Percentiles rank a stretch among this genome's conserved stretches.
Evolutionary conservation across 495 filamentous ascomycete species (phyloP).

Genomic region (Hyaloscypha bicolor): DNA sequence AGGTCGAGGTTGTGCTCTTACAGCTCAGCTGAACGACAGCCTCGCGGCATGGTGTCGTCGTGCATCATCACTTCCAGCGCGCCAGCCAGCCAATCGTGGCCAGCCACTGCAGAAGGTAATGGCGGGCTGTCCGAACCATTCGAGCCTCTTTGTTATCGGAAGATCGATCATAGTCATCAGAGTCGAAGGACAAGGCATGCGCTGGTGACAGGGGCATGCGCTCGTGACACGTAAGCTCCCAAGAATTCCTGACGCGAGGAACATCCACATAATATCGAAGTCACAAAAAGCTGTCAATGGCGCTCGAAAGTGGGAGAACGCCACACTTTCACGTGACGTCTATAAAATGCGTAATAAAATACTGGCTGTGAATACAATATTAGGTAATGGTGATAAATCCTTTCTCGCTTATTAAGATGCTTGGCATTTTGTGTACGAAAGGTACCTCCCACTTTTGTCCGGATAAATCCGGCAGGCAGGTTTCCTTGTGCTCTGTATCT

Average conservation of each 20-base stretch:
- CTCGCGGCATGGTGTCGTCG: neutral
- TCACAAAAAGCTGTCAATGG: conserved; percentile 3
- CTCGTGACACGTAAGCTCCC: neutral
- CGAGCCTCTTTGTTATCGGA: neutral
- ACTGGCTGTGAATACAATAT: too few species aligned
- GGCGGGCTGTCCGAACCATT: neutral
- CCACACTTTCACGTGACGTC: too few species aligned
- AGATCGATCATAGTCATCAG: neutral
- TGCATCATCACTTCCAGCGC: neutral
- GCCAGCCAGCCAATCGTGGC: neutral
- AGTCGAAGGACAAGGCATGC: neutral
- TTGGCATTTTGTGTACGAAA: too few species aligned
- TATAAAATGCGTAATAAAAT: too few species aligned
- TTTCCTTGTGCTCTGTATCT: too few species aligned
- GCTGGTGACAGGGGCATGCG: neutral
- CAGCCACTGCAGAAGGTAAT: neutral
- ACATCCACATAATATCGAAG: neutral
- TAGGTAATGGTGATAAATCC: too few species aligned
- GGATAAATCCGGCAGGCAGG: too few species aligned
- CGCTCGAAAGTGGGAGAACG: neutral
- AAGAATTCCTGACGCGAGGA: neutral
- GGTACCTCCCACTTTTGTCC: too few species aligned
- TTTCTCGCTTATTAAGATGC: too few species aligned
- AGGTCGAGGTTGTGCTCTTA: neutral
- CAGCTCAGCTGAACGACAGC: neutral